These are phyloP conservation scores for Alternaria arbusti DNA, from an alignment of 2,329 filamentous ascomycete genomes.

Conservation along the genomic window DNA sequence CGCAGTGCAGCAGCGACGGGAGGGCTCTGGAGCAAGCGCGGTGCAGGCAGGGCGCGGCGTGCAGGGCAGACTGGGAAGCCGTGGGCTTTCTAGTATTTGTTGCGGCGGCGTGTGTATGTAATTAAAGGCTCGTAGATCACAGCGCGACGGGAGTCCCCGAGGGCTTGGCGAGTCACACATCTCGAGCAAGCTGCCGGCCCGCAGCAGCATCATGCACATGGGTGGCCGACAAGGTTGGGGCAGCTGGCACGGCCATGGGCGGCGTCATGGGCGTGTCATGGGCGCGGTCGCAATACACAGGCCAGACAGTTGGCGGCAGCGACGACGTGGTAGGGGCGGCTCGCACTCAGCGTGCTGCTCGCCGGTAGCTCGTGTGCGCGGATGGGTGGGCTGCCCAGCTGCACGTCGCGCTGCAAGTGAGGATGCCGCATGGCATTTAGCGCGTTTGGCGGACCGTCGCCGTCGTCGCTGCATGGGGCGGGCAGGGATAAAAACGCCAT, in stretches of 20 bases:
- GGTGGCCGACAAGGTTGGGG: slow-evolving; percentile 14
- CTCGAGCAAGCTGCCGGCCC: slow-evolving; percentile 25
- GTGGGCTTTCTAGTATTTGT: background rate
- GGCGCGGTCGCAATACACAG: background rate
- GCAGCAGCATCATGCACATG: slow-evolving; percentile 19
- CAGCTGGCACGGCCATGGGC: slow-evolving; percentile 1
- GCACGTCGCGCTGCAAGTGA: slow-evolving; percentile 15
- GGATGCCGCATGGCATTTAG: slow-evolving; percentile 19
- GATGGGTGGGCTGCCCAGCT: slow-evolving; percentile 3
- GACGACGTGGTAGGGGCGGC: background rate
- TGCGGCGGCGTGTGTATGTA: slow-evolving; percentile 14
- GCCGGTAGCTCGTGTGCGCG: background rate
- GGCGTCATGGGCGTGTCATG: background rate
- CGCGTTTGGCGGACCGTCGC: slow-evolving; percentile 32
- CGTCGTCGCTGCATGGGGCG: slow-evolving; percentile 32
- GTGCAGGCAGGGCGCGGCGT: slow-evolving; percentile 4
- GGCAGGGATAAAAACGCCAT: slow-evolving; percentile 28
- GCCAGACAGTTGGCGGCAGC: background rate
- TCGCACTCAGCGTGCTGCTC: background rate
- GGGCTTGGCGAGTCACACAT: slow-evolving; percentile 25
- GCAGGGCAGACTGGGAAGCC: background rate
- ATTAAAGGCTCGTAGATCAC: slow-evolving; percentile 32
- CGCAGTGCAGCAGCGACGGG: background rate
- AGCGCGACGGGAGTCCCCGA: slow-evolving; percentile 31
- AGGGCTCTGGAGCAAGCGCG: slow-evolving; percentile 1